A percentile compares a stretch with the other conserved stretches of the same genome.
Conservation (phyloP, 148 eudicot species). For the Nepenthes mirabilis region DNA sequence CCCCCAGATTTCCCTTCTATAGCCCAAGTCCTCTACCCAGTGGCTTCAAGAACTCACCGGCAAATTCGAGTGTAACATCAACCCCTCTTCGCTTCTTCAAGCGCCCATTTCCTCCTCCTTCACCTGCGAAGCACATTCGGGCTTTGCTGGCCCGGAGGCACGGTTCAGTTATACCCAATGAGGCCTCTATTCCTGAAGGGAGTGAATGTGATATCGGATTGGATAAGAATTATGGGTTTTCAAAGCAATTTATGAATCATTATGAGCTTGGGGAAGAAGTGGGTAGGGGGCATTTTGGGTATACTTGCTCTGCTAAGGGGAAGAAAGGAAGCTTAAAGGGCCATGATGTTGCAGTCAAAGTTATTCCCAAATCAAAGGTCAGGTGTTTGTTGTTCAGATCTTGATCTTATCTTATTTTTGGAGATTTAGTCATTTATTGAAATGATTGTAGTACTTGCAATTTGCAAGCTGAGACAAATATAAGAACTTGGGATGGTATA, state of each 20-base stretch:
- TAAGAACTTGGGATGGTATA: too few relatives aligned
- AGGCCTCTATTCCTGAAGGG: constrained; percentile 85
- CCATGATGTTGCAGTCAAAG: constrained; percentile 88
- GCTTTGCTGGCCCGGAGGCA: constrained; percentile 41
- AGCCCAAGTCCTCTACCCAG: constrained; percentile 34
- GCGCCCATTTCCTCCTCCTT: constrained; percentile 40
- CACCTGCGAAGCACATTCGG: constrained; percentile 58
- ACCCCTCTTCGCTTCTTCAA: constrained; percentile 26
- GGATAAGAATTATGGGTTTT: constrained; percentile 86
- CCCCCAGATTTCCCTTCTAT: constrained; percentile 12
- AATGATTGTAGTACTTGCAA: not conserved
- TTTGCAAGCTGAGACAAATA: not conserved
- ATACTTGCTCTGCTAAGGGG: constrained; percentile 72
- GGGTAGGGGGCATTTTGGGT: constrained; percentile 96
- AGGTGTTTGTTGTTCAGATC: constrained; percentile 1
- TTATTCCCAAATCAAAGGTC: constrained; percentile 93
- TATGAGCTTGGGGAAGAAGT: constrained; percentile 89
- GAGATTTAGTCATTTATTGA: not conserved
- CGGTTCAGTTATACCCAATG: constrained; percentile 83
- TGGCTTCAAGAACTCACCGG: constrained; percentile 24
- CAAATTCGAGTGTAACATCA: constrained; percentile 16
- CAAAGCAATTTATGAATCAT: constrained; percentile 44
- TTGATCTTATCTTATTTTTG: not conserved
- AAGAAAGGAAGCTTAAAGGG: constrained; percentile 81
- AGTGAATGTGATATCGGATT: constrained; percentile 68